Base-by-base conservation (phyloP, 768 basidiomycete species). In the Mycena crocata region DNA sequence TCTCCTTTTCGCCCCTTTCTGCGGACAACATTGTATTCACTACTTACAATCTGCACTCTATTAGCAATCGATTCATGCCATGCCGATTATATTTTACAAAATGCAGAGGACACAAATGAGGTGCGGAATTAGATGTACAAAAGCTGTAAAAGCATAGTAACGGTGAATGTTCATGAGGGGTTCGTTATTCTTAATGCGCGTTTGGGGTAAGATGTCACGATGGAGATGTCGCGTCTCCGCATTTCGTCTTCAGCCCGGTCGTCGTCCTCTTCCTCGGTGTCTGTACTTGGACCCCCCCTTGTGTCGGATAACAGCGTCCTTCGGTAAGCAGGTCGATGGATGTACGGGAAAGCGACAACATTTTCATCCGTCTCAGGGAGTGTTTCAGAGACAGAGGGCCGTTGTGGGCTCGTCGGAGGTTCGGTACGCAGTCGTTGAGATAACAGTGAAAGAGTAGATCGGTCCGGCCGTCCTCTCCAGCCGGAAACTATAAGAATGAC, bases 241-340 rank as follows among this genome's bases (percentile, higher is more conserved):
- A 95, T 92, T 77, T 94, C 93, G 62, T 91, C 89, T 74, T 94
- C 93, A 35, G 94, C 93, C 60, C 91, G 81, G 50, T 92, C 90
- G 32, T 91, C 89, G 23, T 92, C 90, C 13, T 87, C 83, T 14
- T 86, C 86, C 57, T 89, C 90, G 9, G 83, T 84, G 35, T 87
- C 88, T 51, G 81, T 81, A 66, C 84, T 87, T 55, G 82, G 82
- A 48, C 84, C 86, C n/a, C 77, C 80, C 23, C 80, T 76, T 63
- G 80, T 80, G 24, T 75, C 71, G 40, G 73, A 66, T 31, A 79
- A 77, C 32, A 75, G 66, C 0, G 83, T 77, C 8, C 84, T 68
- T 46, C 87, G 88, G 74, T 85, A 89, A 7, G 85, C 81, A 4
- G 92, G 92, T 60, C 89, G 88, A 70, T 93, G 87, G 40, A 85